These are phyloP conservation scores for Maudiozyma saulgeensis DNA, from an alignment of 805 yeast genomes.

Conservation along the genomic window DNA sequence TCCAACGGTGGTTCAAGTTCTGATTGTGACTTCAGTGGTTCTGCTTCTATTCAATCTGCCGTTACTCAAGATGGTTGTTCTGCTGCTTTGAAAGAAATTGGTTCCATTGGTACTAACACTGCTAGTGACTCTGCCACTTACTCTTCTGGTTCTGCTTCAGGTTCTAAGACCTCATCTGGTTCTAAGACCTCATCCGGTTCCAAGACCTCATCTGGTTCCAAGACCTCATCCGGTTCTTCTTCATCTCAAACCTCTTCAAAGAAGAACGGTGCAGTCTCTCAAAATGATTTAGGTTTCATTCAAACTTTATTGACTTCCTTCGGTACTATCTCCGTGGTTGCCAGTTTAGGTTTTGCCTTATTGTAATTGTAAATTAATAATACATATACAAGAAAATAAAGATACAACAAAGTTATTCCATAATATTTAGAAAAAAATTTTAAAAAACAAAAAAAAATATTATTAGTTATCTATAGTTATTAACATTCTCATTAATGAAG, in stretches of 20 bases:
- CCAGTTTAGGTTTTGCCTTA: conserved; percentile 33
- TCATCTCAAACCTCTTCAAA: conserved; percentile 16
- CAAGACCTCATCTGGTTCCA: conserved; percentile 9
- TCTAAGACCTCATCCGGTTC: conserved; percentile 6
- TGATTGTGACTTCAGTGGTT: conserved; percentile 64
- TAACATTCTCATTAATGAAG: not conserved
- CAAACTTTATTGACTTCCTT: conserved; percentile 27
- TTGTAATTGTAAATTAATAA: conserved; percentile 12
- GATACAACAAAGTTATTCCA: not conserved
- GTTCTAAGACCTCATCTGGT: conserved; percentile 8
- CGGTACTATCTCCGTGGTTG: conserved; percentile 28
- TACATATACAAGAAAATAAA: not conserved
- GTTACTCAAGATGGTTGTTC: conserved; percentile 47
- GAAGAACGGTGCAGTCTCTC: conserved; percentile 19
- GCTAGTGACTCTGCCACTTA: conserved; percentile 26
- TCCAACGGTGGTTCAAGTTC: conserved; percentile 33
- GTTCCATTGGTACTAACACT: conserved; percentile 57
- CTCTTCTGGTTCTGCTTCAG: conserved; percentile 23
- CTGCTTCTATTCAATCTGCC: conserved; percentile 45
- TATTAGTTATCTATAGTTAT: not conserved
- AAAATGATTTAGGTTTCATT: conserved; percentile 20
- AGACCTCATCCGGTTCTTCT: conserved; percentile 6
- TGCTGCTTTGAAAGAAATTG: conserved; percentile 53
- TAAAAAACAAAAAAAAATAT: not conserved
- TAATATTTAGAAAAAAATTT: not conserved